Base-by-base conservation (phyloP, 1,139 yeast species). In the Taphrina confusa region DNA sequence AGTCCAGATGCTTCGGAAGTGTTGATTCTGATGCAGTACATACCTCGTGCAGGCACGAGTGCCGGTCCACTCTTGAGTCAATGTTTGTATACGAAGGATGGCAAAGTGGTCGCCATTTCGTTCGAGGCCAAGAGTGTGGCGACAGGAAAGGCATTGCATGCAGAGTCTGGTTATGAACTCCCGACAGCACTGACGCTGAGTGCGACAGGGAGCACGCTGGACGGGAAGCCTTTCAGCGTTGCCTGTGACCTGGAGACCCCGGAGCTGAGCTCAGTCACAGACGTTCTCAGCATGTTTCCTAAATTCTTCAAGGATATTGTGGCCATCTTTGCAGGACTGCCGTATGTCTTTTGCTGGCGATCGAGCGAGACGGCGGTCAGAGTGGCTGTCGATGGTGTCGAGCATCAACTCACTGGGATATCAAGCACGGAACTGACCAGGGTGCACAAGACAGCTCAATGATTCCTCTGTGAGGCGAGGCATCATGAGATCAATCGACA, bases 341-440 rank as follows among this genome's bases (percentile, higher is more conserved):
- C 60, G 4, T 56, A 44, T 30, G 60, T 56, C 58, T 54, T 54
- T 46, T 56, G 60, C 40, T 46, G 45, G 46, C 23, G 60, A 30
- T 11, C 31, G 23, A 8, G 31, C 27, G 31, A 46, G n/a, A 30
- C 54, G 12, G 28, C 12, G 11, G 55, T 47, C 31, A 46, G 25
- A 34, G 22, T 56, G 6, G 42, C 16, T 20, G 46, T 45, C 23
- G 60, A 39, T 14, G 60, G 60, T 9, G 16, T n/a, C n/a, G 23
- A 5, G 27, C 28, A 16, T 11, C 33, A 36, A 20, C 25, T 56
- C n/a, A 20, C 20, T 8, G 60, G 60, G 16, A 16, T 30, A 28
- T 45, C 52, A 16, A 36, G 28, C 34, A 34, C 31, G 4, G 60
- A 56, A 16, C 25, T 56, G 31, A 56, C 60, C 30, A 20, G 22